A percentile compares a stretch with the other conserved stretches of the same genome.
Evolutionary conservation across 495 filamentous ascomycete genomes (phyloP).

Genomic region (Cenococcum geophilum): DNA sequence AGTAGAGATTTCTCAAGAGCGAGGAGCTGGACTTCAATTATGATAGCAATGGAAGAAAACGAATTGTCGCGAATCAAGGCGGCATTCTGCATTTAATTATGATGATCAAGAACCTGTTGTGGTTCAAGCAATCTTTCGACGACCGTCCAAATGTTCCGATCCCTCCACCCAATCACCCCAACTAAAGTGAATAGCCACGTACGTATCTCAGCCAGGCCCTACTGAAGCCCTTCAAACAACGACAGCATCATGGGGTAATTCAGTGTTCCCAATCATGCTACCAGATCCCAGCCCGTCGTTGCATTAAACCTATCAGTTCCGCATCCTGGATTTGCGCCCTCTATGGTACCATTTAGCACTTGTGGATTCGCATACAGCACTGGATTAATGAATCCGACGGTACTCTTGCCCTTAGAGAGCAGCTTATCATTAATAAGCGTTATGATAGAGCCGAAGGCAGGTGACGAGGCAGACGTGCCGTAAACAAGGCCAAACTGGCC

Average conservation of each 20-base stretch:
- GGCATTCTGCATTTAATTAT: too few relatives aligned
- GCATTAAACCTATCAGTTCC: constrained; percentile 50
- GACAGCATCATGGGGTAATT: background rate
- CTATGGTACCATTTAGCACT: constrained; percentile 47
- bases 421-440: background rate
- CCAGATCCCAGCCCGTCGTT: constrained; percentile 56
- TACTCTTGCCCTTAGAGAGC: constrained; percentile 8
- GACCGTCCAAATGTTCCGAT: too few relatives aligned
- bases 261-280: constrained; percentile 43
- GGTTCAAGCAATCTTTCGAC: too few relatives aligned
- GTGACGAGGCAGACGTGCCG: constrained; percentile 22
- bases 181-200: too few relatives aligned
- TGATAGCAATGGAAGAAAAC: too few relatives aligned
- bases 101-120: too few relatives aligned
- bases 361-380: constrained; percentile 16
- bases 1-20: background rate
- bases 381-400: constrained; percentile 33
- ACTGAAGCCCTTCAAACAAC: background rate
- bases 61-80: too few relatives aligned
- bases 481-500: background rate
- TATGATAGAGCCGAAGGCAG: background rate
- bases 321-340: constrained; percentile 53
- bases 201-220: too few relatives aligned
- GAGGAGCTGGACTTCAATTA: too few relatives aligned
- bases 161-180: too few relatives aligned